Percentiles rank a stretch among this genome's conserved stretches.
These are phyloP conservation scores for Fusarium decemcellulare DNA, from an alignment of 2,329 filamentous ascomycete species.

Conservation along the genomic window DNA sequence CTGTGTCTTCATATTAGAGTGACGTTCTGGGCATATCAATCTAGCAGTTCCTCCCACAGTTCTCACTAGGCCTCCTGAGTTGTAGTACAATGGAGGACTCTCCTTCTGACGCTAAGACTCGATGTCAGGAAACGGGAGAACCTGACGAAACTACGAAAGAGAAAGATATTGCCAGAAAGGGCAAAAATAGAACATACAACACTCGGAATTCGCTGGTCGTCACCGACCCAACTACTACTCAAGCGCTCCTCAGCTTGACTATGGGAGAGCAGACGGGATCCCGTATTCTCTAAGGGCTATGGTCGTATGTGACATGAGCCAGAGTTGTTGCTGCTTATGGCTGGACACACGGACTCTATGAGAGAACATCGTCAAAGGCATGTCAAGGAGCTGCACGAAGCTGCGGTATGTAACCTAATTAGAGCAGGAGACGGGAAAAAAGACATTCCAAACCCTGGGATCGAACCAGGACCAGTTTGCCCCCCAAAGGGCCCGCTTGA, in stretches of 20 bases:
- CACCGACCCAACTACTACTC: constrained; percentile 14
- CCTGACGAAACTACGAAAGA: neutral
- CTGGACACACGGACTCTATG: no score
- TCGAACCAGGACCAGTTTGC: neutral
- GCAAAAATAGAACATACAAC: constrained; percentile 9
- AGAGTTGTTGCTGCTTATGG: neutral
- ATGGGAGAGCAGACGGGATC: constrained; percentile 16
- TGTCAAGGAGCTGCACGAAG: no score
- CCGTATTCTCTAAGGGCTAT: constrained; percentile 4
- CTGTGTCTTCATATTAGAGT: neutral
- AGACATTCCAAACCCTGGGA: neutral
- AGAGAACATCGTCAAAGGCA: no score
- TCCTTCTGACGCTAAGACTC: no score
- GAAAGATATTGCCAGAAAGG: neutral
- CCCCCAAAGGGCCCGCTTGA: neutral
- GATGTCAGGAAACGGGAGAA: neutral
- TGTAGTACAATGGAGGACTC: no score
- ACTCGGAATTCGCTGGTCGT: constrained; percentile 14
- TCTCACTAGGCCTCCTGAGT: no score
- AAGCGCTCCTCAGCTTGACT: constrained; percentile 14
- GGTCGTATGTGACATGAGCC: neutral
- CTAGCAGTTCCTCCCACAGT: no score
- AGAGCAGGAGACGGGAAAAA: neutral
- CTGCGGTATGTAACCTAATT: no score
- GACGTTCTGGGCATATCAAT: no score